Base-by-base conservation (phyloP, 116 monocot species). In the Posidonia oceanica region DNA sequence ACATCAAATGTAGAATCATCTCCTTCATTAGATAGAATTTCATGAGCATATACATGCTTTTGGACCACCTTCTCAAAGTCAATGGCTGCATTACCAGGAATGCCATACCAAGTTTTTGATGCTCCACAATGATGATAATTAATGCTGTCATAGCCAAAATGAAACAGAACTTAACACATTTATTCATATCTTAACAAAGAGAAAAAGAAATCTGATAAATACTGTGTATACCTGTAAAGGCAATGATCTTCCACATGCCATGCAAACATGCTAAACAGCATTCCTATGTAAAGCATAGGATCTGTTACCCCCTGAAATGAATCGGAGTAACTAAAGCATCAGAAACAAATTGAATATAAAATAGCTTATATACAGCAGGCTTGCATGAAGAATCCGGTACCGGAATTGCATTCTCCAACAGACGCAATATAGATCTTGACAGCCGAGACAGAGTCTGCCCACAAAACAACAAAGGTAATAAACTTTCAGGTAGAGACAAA, bases 171-270 rank as follows among this genome's bases (percentile, higher is more conserved):
- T 59, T 44, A 59, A 15, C 20, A 70, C 17, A 48, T 68, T 53
- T 29, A 29, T 51, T 53, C 5, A 52, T 38, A 23, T 54, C 7
- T 21, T 15, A 53, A n/a, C 13, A 44, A 42, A 72, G n/a, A 48
- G 22, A 16, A 70, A 70, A 12, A 71, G 15, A 42, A 62, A 51
- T 42, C 22, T 61, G 17, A 60, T 10, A 44, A 38, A 13, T 59
- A 39, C 12, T 59, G 15, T 39, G 59, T n/a, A 37, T 74, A 91
- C 96, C 96, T 97, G 70, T 98, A 98, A 29, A 98, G 69, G 75
- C 85, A 98, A 70, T 98, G 97, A 78, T 98, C 97, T 83, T 98
- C 97, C 65, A 98, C 97, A 81, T 98, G 97, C 97, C 97, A 98
- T n/a, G 97, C 92, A 78, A 98, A 98, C 89, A 98, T 89, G 66